A percentile compares a stretch with the other conserved stretches of the same genome.
Evolutionary conservation across 2,329 filamentous ascomycete species (phyloP).

Genomic region (Bipolaris sorokiniana): DNA sequence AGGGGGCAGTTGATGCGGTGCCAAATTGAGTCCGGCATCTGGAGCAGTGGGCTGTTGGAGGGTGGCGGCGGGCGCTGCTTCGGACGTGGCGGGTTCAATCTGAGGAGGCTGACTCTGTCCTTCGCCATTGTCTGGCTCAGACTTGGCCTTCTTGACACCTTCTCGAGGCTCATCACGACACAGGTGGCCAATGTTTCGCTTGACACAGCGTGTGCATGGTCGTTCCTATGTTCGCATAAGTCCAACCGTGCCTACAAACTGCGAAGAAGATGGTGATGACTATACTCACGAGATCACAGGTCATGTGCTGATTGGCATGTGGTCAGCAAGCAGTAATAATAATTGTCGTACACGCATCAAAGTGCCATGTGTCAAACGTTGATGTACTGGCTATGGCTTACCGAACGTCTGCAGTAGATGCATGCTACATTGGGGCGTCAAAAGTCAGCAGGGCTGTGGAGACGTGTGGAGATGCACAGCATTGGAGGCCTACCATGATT

Average conservation of each 20-base stretch:
- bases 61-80: conserved; percentile 34
- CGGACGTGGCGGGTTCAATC: conserved; percentile 39
- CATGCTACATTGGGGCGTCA: conserved; percentile 48
- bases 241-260: conserved; percentile 42
- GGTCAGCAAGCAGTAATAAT: conserved; percentile 44
- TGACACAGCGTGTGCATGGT: conserved; percentile 96
- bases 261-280: conserved; percentile 11
- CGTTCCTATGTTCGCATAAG: conserved; percentile 69
- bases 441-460: conserved; percentile 39
- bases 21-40: conserved; percentile 50
- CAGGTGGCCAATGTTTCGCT: conserved; percentile 96
- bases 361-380: conserved; percentile 30
- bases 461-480: conserved; percentile 30
- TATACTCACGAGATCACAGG: conserved; percentile 57
- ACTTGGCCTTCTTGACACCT: conserved; percentile 76
- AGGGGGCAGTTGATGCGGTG: conserved; percentile 43
- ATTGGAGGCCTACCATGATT: conserved; percentile 54
- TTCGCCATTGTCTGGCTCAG: conserved; percentile 49
- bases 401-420: conserved; percentile 61
- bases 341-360: conserved; percentile 24
- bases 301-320: conserved; percentile 55
- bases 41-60: conserved; percentile 38
- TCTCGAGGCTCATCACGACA: conserved; percentile 98
- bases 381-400: conserved; percentile 45
- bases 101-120: conserved; percentile 40